Conservation (phyloP, 2,329 filamentous ascomycete species). For the Tolypocladium sp. region DNA sequence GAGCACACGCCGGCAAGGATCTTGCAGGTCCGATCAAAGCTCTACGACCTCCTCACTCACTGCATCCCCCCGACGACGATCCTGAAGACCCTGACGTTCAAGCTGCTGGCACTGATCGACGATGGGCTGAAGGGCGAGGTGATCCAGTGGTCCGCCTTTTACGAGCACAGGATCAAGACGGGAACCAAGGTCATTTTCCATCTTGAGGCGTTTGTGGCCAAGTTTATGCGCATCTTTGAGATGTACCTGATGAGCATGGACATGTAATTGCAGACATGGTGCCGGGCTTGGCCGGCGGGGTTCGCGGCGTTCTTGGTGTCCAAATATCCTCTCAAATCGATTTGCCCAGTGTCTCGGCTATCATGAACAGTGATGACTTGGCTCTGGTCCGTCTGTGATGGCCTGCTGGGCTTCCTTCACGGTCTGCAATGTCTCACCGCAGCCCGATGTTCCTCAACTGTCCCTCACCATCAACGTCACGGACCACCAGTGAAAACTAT, state of each 20-base stretch:
- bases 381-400: not conserved
- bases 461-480: not conserved
- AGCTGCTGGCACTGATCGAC: constrained; percentile 78
- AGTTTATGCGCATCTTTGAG: constrained; percentile 95
- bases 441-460: not conserved
- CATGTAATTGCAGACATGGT: constrained; percentile 29
- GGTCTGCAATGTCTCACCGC: not conserved
- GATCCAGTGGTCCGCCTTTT: constrained; percentile 93
- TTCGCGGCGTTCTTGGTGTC: not conserved
- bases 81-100: constrained; percentile 90
- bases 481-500: not conserved
- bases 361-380: not conserved
- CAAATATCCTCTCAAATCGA: not conserved
- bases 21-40: constrained; percentile 76
- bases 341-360: not conserved
- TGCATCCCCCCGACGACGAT: constrained; percentile 95
- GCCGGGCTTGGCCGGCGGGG: not conserved
- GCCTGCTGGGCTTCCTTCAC: not conserved
- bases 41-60: constrained; percentile 96
- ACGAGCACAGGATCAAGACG: constrained; percentile 87
- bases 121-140: constrained; percentile 86
- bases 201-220: constrained; percentile 94
- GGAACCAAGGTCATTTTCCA: constrained; percentile 97
- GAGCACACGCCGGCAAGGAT: constrained; percentile 89
- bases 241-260: constrained; percentile 88